phyloP scores from a whole-genome alignment of 2,329 filamentous ascomycete species.

The Penicillium sp. region DNA sequence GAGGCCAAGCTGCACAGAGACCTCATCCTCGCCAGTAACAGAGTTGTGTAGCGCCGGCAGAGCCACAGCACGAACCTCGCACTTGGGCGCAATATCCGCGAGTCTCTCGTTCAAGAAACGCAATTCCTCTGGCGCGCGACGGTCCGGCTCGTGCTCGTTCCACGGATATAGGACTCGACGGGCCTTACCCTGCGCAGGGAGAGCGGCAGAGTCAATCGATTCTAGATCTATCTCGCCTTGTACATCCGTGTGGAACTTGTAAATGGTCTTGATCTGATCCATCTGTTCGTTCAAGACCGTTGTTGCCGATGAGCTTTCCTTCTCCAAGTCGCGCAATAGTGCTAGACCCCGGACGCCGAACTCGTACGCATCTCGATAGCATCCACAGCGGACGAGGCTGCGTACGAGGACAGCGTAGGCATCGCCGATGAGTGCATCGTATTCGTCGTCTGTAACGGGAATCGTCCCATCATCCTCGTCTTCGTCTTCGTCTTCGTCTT shows the following conservation, averaged over 20 bases:
- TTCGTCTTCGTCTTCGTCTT: constrained; percentile 37
- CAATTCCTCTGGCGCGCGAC: constrained; percentile 56
- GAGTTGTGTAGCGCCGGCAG: constrained; percentile 66
- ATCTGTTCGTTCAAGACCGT: constrained; percentile 28
- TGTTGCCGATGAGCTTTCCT: constrained; percentile 7
- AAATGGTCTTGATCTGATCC: constrained; percentile 26
- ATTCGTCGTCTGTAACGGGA: constrained; percentile 33
- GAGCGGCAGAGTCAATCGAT: constrained; percentile 28
- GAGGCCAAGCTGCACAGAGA: constrained; percentile 74
- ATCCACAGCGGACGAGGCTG: constrained; percentile 39
- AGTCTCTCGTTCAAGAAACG: constrained; percentile 70
- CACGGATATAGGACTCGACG: constrained; percentile 61
- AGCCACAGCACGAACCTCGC: constrained; percentile 72
- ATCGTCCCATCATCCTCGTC: constrained; percentile 41
- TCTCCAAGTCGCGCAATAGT: constrained; percentile 15
- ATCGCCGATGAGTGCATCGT: constrained; percentile 34
- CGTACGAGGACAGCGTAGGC: constrained; percentile 39
- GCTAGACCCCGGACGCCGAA: constrained; percentile 36
- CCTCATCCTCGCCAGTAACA: constrained; percentile 28
- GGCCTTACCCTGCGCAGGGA: constrained; percentile 41
- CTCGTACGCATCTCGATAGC: constrained; percentile 41
- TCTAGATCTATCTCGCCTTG: constrained; percentile 12
- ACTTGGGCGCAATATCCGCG: constrained; percentile 69
- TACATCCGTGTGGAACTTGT: constrained; percentile 13
- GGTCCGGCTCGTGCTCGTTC: constrained; percentile 60